Evolutionary conservation across 163 green algal genomes (phyloP), one percentile per base, ranked within the genome.

Genomic region (Smithsoniella earleae): DNA sequence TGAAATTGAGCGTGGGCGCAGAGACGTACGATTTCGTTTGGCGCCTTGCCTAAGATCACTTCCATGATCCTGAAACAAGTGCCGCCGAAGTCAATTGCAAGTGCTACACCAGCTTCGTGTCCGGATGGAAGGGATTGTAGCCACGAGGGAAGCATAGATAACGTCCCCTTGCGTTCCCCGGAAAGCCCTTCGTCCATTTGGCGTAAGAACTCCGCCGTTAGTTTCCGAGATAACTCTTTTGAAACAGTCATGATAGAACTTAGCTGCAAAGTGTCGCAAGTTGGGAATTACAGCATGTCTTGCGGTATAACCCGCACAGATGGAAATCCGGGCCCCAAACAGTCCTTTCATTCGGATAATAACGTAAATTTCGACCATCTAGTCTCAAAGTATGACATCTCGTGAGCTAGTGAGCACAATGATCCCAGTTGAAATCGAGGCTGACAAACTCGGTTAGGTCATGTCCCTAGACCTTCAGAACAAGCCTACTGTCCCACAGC

Each of bases 51-150:
- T 31, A 69, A 33, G 58, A 33, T n/a, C 58, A 43, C 58, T 13
- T 69, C 27, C 58, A 69, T 69, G n/a, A 69, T 31, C 5, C 58
- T 5, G 27, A 69, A 69, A 33, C 30, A 69, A 20, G 58, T 69
- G 25, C 58, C 58, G 40, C 58, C 58, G 25, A 69, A 69, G 1
- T 69, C 58, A 69, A 69, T 31, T n/a, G 58, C 58, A 1, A 69
- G 25, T 30, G 43, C 58, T 22, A 33, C 20, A 43, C 58, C 58
- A 33, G 16, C 20, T 13, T 69, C 58, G n/a, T 69, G 18, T 30
- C 58, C 58, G 22, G 58, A 69, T n/a, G 58, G 58, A 69, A 69
- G 58, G 13, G 58, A 69, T 1, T 30, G 58, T 13, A 69, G 58
- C 58, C 58, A 69, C 5, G 58, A 69, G 16, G 58, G 58, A 10